Conservation (phyloP, 139 green algal genomes). For the Chara braunii region DNA sequence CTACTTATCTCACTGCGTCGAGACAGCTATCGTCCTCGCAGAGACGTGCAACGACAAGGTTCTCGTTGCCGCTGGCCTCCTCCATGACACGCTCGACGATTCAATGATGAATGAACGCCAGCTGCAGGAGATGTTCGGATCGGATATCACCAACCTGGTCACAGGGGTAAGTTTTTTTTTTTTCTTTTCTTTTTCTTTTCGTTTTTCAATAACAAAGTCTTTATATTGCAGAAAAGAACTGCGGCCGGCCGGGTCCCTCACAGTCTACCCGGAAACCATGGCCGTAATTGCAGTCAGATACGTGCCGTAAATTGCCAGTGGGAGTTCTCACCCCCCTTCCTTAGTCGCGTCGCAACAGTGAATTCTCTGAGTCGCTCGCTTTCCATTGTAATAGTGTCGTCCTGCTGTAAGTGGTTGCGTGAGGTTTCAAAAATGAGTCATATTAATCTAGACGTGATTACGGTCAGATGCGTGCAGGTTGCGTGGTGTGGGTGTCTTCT, state of each 20-base stretch:
- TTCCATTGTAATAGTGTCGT: too few species aligned
- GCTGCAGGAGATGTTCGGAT: conserved; percentile 14
- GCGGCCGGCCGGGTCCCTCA: too few species aligned
- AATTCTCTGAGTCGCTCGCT: too few species aligned
- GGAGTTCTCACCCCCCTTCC: too few species aligned
- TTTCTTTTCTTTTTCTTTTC: background rate
- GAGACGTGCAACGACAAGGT: conserved; percentile 22
- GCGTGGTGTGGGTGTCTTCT: background rate
- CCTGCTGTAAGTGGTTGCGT: too few species aligned
- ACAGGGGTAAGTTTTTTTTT: conserved; percentile 23
- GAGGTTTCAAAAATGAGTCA: too few species aligned
- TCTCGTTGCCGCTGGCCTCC: conserved; percentile 39
- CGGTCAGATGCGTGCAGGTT: background rate
- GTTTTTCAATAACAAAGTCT: too few species aligned
- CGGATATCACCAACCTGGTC: conserved; percentile 35
- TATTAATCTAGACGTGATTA: too few species aligned
- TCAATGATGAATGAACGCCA: conserved; percentile 35
- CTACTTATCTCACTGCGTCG: conserved; percentile 40
- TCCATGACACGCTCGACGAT: conserved; percentile 46
- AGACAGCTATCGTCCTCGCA: conserved; percentile 40
- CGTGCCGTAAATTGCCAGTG: too few species aligned
- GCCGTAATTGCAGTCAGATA: too few species aligned
- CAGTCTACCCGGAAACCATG: too few species aligned
- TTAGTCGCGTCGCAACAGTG: too few species aligned
- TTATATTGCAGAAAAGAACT: background rate